Percentiles rank a stretch among this genome's conserved stretches.
These are phyloP conservation scores for Zygotorulaspora chibaensis DNA, from an alignment of 805 yeast genomes.

Conservation along the genomic window DNA sequence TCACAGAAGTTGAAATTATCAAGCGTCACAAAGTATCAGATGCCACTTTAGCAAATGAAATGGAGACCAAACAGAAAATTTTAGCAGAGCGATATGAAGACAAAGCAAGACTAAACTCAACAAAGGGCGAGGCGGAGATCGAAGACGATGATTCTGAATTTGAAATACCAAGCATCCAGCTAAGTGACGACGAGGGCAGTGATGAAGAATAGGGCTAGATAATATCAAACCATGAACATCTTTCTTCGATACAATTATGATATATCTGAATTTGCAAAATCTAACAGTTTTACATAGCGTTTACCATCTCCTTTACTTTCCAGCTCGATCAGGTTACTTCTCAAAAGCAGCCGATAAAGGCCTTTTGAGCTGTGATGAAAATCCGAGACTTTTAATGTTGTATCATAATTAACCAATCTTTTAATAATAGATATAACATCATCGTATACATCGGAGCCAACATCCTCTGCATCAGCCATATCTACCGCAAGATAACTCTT, in stretches of 20 bases:
- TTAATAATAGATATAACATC: slow-evolving; percentile 8
- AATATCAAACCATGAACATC: no score
- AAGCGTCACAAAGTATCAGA: slow-evolving; percentile 9
- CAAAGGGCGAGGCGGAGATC: slow-evolving; percentile 6
- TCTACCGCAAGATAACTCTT: slow-evolving; percentile 17
- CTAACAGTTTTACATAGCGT: slow-evolving; percentile 17
- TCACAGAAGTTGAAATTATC: neutral
- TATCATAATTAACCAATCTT: slow-evolving; percentile 20
- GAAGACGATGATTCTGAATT: slow-evolving; percentile 31
- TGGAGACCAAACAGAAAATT: neutral
- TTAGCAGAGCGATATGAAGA: neutral
- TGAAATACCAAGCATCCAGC: slow-evolving; percentile 30
- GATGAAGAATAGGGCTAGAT: neutral
- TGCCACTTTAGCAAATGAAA: neutral
- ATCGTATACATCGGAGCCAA: slow-evolving; percentile 6
- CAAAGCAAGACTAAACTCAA: neutral
- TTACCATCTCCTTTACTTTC: slow-evolving; percentile 1
- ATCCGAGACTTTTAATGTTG: slow-evolving; percentile 14
- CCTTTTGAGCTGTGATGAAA: slow-evolving; percentile 16
- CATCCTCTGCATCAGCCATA: slow-evolving; percentile 7
- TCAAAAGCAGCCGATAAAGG: slow-evolving; percentile 22
- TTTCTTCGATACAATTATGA: neutral
- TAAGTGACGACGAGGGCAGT: slow-evolving; percentile 22
- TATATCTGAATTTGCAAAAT: slow-evolving; percentile 14
- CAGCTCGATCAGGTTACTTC: slow-evolving; percentile 14